Base-by-base conservation (phyloP, 2,329 filamentous ascomycete genomes). In the Alternaria sp. region DNA sequence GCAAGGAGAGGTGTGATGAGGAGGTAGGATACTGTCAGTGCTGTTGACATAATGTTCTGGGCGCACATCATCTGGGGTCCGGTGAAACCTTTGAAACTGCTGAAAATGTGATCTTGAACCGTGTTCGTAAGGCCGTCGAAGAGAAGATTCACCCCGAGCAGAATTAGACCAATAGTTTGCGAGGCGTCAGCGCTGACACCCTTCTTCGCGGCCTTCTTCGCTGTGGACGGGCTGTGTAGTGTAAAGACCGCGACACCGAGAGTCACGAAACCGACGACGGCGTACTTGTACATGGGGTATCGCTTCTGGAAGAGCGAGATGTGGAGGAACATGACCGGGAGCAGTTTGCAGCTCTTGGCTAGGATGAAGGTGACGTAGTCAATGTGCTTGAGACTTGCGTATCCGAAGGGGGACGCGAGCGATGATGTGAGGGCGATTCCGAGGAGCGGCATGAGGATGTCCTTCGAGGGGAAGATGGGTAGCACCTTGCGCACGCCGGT, bases 31-130 rank as follows among this genome's bases (percentile, higher is more conserved):
- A 87, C 85, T 4, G 94, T 98, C 60, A 98, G 84, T 50, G 89
- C 76, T 4, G 94, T 95, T 72, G 88, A 91, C 80, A 98, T 91
- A 60, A 97, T 84, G 79, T 98, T 99, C 81, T 97, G 93, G 43
- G 95, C 94, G 78, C 94, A 96, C 96, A 99, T 99, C 96, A 99
- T 99, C 86, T 99, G 96, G 63, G 95, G 94, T 10, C 96, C 96
- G 3, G 89, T 88, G 79, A 96, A 97, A 14, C 90, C 89, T 68
- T 88, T 89, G 82, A 94, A 97, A 2, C 81, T 77, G 25, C 83
- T 81, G 79, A 98, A 97, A 79, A 99, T 93, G 80, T 97, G 90
- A 81, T 99, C 96, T 84, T 99, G 96, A 3, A 95, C 97, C 58
- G 91, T 94, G 81, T 99, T 99, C 63, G 95, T 98, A 58, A 99